A percentile compares a stretch with the other conserved stretches of the same genome.
phyloP scores from a whole-genome alignment of 768 basidiomycete genomes.

The Kwoniella mangroviensis region DNA sequence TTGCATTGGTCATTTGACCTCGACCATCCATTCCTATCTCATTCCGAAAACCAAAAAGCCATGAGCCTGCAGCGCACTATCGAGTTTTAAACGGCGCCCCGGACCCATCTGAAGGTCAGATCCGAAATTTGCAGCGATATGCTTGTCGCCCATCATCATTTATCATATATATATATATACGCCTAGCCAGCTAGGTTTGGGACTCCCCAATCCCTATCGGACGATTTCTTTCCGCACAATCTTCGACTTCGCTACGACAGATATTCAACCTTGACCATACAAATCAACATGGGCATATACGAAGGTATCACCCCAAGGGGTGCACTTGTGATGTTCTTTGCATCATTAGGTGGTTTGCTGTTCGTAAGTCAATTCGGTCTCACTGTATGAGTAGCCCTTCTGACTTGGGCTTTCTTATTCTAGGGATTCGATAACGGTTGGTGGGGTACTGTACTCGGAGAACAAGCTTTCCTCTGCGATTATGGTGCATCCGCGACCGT shows the following conservation, averaged over 20 bases:
- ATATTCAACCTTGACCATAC: neutral
- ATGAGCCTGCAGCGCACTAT: neutral
- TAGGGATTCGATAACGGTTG: constrained; percentile 42
- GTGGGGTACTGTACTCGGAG: constrained; percentile 43
- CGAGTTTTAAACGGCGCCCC: constrained; percentile 1
- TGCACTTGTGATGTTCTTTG: constrained; percentile 20
- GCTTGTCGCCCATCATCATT: neutral
- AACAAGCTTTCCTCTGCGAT: constrained; percentile 23
- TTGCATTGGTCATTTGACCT: constrained; percentile 4
- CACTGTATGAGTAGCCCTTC: too few species aligned
- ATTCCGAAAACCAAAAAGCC: constrained; percentile 1
- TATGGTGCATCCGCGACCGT: constrained; percentile 24
- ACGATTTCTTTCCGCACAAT: too few species aligned
- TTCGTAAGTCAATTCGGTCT: constrained; percentile 17
- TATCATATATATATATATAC: neutral
- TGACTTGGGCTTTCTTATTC: neutral
- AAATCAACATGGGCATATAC: constrained; percentile 12
- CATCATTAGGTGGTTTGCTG: constrained; percentile 29
- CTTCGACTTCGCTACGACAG: too few species aligned
- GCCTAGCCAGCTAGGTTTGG: neutral
- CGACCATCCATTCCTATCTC: neutral
- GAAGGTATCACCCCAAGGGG: constrained; percentile 18
- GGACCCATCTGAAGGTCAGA: neutral
- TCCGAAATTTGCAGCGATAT: neutral
- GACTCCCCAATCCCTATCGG: too few species aligned